A percentile compares a stretch with the other conserved stretches of the same genome.
Conservation (phyloP, 1,139 yeast species). For the Wickerhamomyces sp. region DNA sequence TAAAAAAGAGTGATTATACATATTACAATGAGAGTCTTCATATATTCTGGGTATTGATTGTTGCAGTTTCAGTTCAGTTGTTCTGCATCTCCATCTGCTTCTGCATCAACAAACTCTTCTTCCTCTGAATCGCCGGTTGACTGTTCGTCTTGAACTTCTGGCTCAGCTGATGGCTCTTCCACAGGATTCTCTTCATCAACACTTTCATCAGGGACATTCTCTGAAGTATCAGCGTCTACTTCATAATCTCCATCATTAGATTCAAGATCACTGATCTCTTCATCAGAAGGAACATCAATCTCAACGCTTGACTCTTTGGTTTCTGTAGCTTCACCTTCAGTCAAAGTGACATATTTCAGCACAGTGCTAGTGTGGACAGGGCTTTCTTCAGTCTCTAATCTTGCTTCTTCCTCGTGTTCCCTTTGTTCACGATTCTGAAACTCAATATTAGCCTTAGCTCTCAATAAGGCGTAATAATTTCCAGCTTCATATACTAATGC, state of each 20-base stretch:
- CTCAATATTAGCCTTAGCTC: constrained; percentile 79
- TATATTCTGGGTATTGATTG: neutral
- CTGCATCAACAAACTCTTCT: constrained; percentile 5
- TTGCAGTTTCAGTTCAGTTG: constrained; percentile 1
- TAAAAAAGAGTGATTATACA: no score
- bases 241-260: constrained; percentile 1
- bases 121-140: no score
- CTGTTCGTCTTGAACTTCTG: constrained; percentile 1
- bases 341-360: constrained; percentile 12
- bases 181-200: constrained; percentile 8
- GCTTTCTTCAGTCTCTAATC: constrained; percentile 7
- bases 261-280: constrained; percentile 1
- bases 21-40: neutral
- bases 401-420: constrained; percentile 18
- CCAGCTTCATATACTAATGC: constrained; percentile 65
- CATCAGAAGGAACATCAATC: constrained; percentile 4
- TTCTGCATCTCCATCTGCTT: constrained; percentile 1
- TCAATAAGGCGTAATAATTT: constrained; percentile 61
- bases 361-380: constrained; percentile 12
- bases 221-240: constrained; percentile 1
- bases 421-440: constrained; percentile 65
- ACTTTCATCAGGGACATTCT: constrained; percentile 7
- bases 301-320: constrained; percentile 6
- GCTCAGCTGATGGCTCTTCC: neutral
- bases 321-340: constrained; percentile 9